phyloP scores from a whole-genome alignment of 768 basidiomycete genomes.

The Lactarius evosmus region DNA sequence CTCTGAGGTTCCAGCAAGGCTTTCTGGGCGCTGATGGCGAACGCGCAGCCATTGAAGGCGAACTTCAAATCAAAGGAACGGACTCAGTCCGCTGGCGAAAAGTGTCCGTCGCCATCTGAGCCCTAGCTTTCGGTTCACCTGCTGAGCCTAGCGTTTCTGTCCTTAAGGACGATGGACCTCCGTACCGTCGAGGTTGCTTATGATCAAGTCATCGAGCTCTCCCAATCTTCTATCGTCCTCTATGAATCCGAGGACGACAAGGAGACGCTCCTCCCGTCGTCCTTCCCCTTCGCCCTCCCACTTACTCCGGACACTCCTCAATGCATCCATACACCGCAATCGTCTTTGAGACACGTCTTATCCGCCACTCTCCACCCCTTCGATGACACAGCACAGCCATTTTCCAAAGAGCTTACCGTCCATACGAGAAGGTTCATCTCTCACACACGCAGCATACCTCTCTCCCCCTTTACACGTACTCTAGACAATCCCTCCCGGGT shows the following conservation, averaged over 20 bases:
- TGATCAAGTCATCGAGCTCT: constrained; percentile 64
- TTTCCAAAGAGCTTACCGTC: constrained; percentile 59
- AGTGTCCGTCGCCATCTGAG: constrained; percentile 53
- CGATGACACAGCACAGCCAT: constrained; percentile 37
- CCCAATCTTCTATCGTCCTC: constrained; percentile 52
- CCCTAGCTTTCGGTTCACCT: constrained; percentile 14
- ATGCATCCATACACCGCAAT: constrained; percentile 72
- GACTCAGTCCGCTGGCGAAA: constrained; percentile 57
- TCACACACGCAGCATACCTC: constrained; percentile 52
- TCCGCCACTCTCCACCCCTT: constrained; percentile 57
- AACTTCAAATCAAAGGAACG: constrained; percentile 77
- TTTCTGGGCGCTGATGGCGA: constrained; percentile 82
- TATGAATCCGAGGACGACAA: constrained; percentile 43
- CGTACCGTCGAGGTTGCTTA: constrained; percentile 64
- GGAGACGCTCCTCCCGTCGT: constrained; percentile 48
- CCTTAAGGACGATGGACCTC: constrained; percentile 56
- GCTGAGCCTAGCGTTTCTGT: constrained; percentile 24
- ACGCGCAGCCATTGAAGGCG: constrained; percentile 80
- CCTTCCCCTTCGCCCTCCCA: constrained; percentile 79
- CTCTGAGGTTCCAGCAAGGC: constrained; percentile 80
- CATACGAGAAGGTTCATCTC: constrained; percentile 75
- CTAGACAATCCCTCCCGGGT: constrained; percentile 64
- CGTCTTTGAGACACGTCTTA: constrained; percentile 67
- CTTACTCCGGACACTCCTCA: constrained; percentile 78
- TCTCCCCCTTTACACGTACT: constrained; percentile 56